These are phyloP conservation scores for Citeromyces matritensis DNA, from an alignment of 805 yeast genomes.

Conservation along the genomic window DNA sequence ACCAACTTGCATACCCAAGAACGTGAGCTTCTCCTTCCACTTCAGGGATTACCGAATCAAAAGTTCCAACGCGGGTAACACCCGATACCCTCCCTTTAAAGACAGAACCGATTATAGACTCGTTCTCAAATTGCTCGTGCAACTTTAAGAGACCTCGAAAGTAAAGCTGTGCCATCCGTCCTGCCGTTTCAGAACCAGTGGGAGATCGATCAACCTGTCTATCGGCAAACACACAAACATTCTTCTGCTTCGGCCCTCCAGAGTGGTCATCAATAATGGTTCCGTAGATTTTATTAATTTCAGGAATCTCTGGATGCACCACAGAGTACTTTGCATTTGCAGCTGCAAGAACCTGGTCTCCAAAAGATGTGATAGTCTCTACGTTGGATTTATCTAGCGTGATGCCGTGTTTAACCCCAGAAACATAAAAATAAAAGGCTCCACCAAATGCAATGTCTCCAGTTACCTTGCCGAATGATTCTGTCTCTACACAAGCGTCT, in stretches of 20 bases:
- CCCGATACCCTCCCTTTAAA: slow-evolving; percentile 8
- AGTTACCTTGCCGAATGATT: slow-evolving; percentile 5
- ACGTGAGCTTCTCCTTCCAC: slow-evolving; percentile 11
- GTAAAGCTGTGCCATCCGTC: slow-evolving; percentile 9
- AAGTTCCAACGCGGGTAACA: slow-evolving; percentile 7
- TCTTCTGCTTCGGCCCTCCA: slow-evolving; percentile 3
- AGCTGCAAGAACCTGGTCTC: slow-evolving; percentile 10
- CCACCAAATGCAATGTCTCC: slow-evolving; percentile 14
- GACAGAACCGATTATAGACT: slow-evolving; percentile 11
- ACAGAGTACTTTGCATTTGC: slow-evolving; percentile 10
- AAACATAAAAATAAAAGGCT: slow-evolving; percentile 10
- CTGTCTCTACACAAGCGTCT: slow-evolving; percentile 5
- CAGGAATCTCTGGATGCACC: slow-evolving; percentile 6
- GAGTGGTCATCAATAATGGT: slow-evolving; percentile 7
- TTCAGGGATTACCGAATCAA: slow-evolving; percentile 9
- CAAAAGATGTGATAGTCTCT: slow-evolving; percentile 6
- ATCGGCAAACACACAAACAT: slow-evolving; percentile 8
- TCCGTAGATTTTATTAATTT: slow-evolving; percentile 5
- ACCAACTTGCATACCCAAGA: no score
- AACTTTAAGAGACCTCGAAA: slow-evolving; percentile 4
- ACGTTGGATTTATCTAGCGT: slow-evolving; percentile 8
- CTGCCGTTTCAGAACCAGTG: slow-evolving; percentile 14
- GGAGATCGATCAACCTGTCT: slow-evolving; percentile 14
- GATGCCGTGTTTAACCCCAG: slow-evolving; percentile 4
- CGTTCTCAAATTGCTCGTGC: slow-evolving; percentile 7